Percentiles rank a stretch among this genome's conserved stretches.
phyloP scores from a whole-genome alignment of 345 rosid species.

The Citrus glauca region DNA sequence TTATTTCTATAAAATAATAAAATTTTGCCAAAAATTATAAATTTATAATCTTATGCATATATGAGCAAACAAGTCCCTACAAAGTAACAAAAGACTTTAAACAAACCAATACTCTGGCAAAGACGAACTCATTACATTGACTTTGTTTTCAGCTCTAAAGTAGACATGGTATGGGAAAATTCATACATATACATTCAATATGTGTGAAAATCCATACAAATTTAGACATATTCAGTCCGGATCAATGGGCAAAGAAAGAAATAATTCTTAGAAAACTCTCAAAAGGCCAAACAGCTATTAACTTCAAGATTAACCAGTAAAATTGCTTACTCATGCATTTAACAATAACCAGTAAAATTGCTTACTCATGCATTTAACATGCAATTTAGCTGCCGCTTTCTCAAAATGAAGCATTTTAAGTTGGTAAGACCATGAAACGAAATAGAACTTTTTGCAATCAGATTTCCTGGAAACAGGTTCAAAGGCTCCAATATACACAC shows the following conservation, averaged over 20 bases:
- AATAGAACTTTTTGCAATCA: background rate
- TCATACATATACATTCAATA: background rate
- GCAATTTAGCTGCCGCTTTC: background rate
- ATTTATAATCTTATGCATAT: background rate
- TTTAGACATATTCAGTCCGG: background rate
- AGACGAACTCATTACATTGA: background rate
- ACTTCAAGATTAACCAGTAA: background rate
- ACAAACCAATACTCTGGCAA: background rate
- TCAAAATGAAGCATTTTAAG: background rate
- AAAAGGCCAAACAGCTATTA: background rate
- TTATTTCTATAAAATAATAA: background rate
- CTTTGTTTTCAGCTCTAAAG: background rate
- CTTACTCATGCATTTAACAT: background rate
- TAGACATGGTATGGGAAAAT: background rate
- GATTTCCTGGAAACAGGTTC: background rate
- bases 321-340: background rate
- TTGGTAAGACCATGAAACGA: background rate
- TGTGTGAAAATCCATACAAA: background rate
- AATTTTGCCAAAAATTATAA: background rate
- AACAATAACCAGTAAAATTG: background rate
- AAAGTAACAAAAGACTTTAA: background rate
- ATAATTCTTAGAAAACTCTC: background rate
- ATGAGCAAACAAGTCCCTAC: background rate
- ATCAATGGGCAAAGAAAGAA: background rate
- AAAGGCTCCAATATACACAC: constrained; percentile 32